These are phyloP conservation scores for Acer yangbiense DNA, from an alignment of 345 rosid genomes.

Conservation along the genomic window DNA sequence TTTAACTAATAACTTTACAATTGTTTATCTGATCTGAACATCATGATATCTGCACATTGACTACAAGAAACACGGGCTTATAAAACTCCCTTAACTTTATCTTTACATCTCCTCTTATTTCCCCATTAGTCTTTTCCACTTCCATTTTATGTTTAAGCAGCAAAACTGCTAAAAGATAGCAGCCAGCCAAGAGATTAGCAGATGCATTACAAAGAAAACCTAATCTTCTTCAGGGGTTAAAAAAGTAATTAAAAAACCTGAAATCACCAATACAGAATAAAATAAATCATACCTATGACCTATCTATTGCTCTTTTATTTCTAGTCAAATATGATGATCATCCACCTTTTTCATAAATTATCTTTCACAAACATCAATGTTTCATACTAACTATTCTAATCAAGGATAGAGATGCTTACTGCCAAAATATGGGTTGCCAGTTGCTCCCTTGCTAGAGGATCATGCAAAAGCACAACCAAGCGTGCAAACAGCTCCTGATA, in stretches of 20 bases:
- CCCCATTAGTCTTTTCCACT: background rate
- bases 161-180: background rate
- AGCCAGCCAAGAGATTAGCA: background rate
- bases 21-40: background rate
- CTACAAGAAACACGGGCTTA: background rate
- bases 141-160: background rate
- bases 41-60: background rate
- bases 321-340: background rate
- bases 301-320: constrained; percentile 3
- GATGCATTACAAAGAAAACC: background rate
- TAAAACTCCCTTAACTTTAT: background rate
- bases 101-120: background rate
- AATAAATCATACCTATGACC: constrained; percentile 9
- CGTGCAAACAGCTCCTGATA: constrained; percentile 93
- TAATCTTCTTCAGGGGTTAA: background rate
- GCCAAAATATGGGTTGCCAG: constrained; percentile 85
- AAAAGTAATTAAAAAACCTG: constrained; percentile 5
- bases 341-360: background rate
- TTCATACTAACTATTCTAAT: background rate
- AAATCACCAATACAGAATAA: background rate
- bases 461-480: constrained; percentile 89
- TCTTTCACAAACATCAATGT: background rate
- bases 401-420: constrained; percentile 46
- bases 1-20: background rate
- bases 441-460: constrained; percentile 90